Evolutionary conservation across 805 yeast genomes (phyloP), one percentile per base, ranked within the genome.

Genomic region (Barnettozyma sp.): DNA sequence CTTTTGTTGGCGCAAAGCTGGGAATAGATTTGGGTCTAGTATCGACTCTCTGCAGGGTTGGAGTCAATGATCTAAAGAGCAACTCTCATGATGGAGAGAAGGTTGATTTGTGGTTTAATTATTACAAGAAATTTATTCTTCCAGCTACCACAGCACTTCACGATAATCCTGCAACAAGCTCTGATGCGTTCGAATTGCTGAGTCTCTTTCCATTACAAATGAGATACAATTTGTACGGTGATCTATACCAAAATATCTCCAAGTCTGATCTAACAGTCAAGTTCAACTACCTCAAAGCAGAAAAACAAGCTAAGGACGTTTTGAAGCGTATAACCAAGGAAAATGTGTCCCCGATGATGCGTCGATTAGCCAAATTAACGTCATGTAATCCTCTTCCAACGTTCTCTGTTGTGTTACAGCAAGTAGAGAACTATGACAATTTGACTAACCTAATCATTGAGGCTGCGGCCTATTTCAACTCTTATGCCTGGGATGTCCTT

Each of bases 391-490:
- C 97, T 2, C 54, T 87, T 14, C 81, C 94, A 2, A 75, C 87
- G 11, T 72, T 88, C 29, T 60, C 73, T 16, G 78, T 83, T 1
- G 69, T 84, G 30, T 66, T 88, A 9, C 75, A 76, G 30, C 96
- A 86, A 52, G 76, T 90, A 44, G 97, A 90, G 57, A 85, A 92
- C 62, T 90, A 90, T 54, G 95, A 82, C 52, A 90, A 90, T 52
- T 71, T 90, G 43, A 82, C 80, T 30, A 77, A 75, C 25, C 65
- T 90, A 39, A 76, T 90, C 6, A 87, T 85, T 8, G 80, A 80
- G 31, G 74, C 92, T 6, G 86, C 95, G 0, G 64, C 76, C 26
- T 80, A 74, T 50, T 85, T 86, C 54, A 80, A 78, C 34, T 70
- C 62, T 5, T 79, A 81, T 49, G 86, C 87, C 0, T 86, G 94